Conservation (phyloP, 2,329 filamentous ascomycete genomes). For the Hirsutella minnesotensis region DNA sequence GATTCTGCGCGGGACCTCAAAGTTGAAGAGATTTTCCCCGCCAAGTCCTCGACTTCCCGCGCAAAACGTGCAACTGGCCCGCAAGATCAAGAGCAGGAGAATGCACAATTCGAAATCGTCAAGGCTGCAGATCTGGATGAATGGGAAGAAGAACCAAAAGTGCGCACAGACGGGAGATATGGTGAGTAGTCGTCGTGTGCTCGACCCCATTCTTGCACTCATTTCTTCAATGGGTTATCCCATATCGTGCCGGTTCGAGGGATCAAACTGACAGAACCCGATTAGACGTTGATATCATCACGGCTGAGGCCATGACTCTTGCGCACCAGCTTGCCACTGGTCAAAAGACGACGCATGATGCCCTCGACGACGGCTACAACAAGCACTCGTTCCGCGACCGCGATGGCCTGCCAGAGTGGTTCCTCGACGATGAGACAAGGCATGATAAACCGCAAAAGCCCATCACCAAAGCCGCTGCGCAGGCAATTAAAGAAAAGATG, state of each 20-base stretch:
- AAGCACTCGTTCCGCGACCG: conserved; percentile 82
- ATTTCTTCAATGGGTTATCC: no score
- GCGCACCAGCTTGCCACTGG: conserved; percentile 86
- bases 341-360: conserved; percentile 64
- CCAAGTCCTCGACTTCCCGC: background rate
- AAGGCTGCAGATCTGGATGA: conserved; percentile 39
- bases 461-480: conserved; percentile 81
- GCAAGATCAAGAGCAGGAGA: conserved; percentile 24
- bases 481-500: conserved; percentile 88
- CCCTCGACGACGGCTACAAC: conserved; percentile 89
- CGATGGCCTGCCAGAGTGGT: conserved; percentile 94
- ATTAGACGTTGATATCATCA: conserved; percentile 90
- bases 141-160: conserved; percentile 57
- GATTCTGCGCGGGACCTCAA: conserved; percentile 12
- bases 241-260: no score
- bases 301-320: conserved; percentile 97
- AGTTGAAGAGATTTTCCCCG: background rate
- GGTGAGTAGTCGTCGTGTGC: background rate
- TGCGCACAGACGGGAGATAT: conserved; percentile 38
- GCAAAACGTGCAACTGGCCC: conserved; percentile 8
- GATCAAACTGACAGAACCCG: conserved; percentile 13
- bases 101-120: conserved; percentile 49
- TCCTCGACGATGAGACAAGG: conserved; percentile 78
- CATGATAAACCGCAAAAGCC: conserved; percentile 80
- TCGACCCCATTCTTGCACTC: background rate